These are phyloP conservation scores for Globisporangium polare DNA, from an alignment of 352 stramenopile genomes.

Conservation along the genomic window DNA sequence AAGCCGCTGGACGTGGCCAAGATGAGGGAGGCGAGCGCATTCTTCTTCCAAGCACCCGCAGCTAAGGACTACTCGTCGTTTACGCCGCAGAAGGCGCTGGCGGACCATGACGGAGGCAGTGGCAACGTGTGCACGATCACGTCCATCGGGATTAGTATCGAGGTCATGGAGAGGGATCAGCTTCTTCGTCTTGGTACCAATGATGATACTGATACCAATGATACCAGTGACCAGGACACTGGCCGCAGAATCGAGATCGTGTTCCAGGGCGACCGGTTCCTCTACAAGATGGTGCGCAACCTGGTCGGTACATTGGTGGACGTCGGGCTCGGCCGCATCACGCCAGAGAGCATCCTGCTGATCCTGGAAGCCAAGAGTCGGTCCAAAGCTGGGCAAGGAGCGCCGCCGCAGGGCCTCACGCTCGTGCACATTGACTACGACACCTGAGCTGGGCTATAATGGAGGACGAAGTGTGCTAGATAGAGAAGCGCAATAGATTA, in stretches of 20 bases:
- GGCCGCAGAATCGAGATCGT: constrained; percentile 36
- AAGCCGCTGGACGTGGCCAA: constrained; percentile 47
- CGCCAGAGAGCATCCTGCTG: constrained; percentile 30
- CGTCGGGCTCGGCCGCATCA: constrained; percentile 50
- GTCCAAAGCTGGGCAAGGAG: constrained; percentile 52
- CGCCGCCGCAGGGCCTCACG: constrained; percentile 62
- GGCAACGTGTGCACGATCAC: constrained; percentile 52
- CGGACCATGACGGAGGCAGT: constrained; percentile 28
- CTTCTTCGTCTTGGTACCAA: constrained; percentile 4
- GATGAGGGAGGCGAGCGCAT: constrained; percentile 40
- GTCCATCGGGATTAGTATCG: constrained; percentile 25
- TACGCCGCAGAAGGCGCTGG: constrained; percentile 35
- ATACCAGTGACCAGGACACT: constrained; percentile 24
- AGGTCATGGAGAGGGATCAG: neutral
- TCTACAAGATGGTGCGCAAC: constrained; percentile 87
- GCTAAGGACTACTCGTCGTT: constrained; percentile 71
- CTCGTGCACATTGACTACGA: constrained; percentile 26
- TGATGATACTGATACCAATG: constrained; percentile 11
- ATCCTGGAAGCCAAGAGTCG: constrained; percentile 55
- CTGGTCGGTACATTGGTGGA: constrained; percentile 78
- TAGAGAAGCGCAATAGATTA: constrained; percentile 6
- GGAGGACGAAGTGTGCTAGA: neutral
- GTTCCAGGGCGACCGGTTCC: constrained; percentile 69
- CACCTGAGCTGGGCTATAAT: neutral
- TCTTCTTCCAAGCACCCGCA: constrained; percentile 24